These are phyloP conservation scores for Clausena lansium DNA, from an alignment of 345 rosid genomes.

Conservation along the genomic window DNA sequence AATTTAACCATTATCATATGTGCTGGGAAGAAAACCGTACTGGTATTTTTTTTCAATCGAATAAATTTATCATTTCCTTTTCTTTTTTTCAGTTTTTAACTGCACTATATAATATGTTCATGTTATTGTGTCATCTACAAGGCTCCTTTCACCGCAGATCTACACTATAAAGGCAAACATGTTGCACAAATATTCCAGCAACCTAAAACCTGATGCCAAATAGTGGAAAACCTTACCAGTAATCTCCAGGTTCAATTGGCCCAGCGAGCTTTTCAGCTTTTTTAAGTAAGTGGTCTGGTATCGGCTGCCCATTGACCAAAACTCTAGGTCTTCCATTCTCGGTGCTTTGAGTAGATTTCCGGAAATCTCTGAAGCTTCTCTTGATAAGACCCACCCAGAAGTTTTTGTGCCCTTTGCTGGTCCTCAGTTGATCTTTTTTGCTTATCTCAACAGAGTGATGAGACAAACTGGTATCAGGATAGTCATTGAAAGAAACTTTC, in stretches of 20 bases:
- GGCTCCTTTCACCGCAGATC: neutral
- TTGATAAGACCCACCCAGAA: constrained; percentile 36
- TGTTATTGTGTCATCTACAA: neutral
- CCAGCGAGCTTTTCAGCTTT: constrained; percentile 67
- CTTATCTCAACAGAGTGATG: constrained; percentile 39
- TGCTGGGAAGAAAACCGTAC: neutral
- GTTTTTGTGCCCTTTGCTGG: constrained; percentile 39
- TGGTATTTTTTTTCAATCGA: neutral
- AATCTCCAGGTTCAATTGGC: constrained; percentile 73
- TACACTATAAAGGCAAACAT: neutral
- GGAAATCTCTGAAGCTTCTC: constrained; percentile 32
- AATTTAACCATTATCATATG: neutral
- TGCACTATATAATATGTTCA: neutral
- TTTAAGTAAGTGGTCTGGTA: constrained; percentile 47
- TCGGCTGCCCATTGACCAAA: constrained; percentile 56
- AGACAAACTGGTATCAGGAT: constrained; percentile 29
- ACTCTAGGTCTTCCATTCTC: constrained; percentile 39
- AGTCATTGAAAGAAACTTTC: constrained; percentile 41
- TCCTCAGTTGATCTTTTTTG: constrained; percentile 30
- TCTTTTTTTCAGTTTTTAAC: neutral
- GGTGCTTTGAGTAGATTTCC: constrained; percentile 24
- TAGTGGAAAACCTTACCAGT: constrained; percentile 44
- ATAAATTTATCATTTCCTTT: neutral
- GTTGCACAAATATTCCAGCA: neutral
- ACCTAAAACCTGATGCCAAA: neutral